phyloP scores from a whole-genome alignment of 1,139 yeast species.

The Debaryomycetaceae sp. region DNA sequence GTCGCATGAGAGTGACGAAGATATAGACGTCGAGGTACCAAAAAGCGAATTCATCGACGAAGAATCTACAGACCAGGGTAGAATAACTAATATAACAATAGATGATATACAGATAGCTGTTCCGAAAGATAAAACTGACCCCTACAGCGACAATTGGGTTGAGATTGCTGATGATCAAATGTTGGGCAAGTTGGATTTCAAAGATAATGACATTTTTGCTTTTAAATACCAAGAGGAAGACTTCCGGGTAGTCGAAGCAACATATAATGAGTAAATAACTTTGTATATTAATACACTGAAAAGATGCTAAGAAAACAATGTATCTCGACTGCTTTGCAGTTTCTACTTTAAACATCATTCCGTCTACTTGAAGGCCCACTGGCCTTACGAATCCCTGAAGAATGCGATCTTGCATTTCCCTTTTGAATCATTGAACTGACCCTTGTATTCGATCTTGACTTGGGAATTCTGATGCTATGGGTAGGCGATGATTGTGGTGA shows the following conservation, averaged over 20 bases:
- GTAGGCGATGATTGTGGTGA: constrained; percentile 37
- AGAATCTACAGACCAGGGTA: constrained; percentile 7
- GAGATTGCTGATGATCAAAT: constrained; percentile 24
- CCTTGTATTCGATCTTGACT: constrained; percentile 32
- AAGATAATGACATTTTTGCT: constrained; percentile 39
- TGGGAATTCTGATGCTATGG: constrained; percentile 27
- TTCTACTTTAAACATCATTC: neutral
- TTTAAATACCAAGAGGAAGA: constrained; percentile 38
- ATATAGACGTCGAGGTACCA: constrained; percentile 24
- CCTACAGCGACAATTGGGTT: constrained; percentile 41
- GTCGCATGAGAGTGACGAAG: constrained; percentile 22
- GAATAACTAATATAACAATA: constrained; percentile 7
- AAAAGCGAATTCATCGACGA: constrained; percentile 24
- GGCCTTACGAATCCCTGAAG: constrained; percentile 39
- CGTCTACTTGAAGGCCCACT: constrained; percentile 19
- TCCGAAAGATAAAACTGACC: constrained; percentile 38
- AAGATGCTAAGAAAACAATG: neutral
- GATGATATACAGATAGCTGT: constrained; percentile 35
- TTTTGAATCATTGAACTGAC: constrained; percentile 20
- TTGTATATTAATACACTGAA: neutral
- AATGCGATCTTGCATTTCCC: constrained; percentile 20
- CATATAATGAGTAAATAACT: constrained; percentile 30
- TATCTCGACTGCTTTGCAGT: neutral
- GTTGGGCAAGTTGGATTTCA: constrained; percentile 24
- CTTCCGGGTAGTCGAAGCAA: constrained; percentile 40